Base-by-base conservation (phyloP, 495 filamentous ascomycete genomes). In the Talaromyces stipitatus region DNA sequence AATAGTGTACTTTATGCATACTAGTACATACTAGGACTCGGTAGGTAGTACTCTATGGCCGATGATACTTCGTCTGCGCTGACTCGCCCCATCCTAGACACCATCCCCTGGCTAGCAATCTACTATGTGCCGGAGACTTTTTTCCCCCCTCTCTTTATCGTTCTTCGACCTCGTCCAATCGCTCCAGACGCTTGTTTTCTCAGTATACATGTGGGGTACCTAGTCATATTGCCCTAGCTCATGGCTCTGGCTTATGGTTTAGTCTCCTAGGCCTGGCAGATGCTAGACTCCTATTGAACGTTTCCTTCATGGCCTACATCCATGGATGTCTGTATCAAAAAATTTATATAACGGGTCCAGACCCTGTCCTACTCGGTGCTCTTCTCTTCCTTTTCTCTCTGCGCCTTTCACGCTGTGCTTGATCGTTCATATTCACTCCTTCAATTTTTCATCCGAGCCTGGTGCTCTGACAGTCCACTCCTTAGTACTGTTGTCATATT, bases 351-450 rank as follows among this genome's bases (percentile, higher is more conserved):
- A 48, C 20, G 24, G n/a, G 45, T 12, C 22, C 10, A 48, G 22
- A 48, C 20, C 45, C 24, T 48, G 20, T 24, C 24, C 45, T 48
- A 48, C 45, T 24, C 45, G 45, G 45, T 12, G 24, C 20, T 23
- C 24, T 26, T 48, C 45, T 48, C 14, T n/a, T 24, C 45, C 12
- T 48, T 26, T 20, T 48, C n/a, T 48, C 24, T 16, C 54, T 24
- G 20, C 18, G 36, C 55, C 10, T 57, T 46, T 29, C 24, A 30
- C 41, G 46, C 47, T 57, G 20, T 46, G 38, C 45, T 55, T 27
- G 54, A 47, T 16, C 47, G 47, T 20, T 54, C 33, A 32, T 32
- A 27, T 51, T 29, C 50, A 32, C 30, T 32, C 50, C 23, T 52
- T 52, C 50, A 32, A 26, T n/a, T 14, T 7, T 48, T 48, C 20